These are phyloP conservation scores for Euphorbia lathyris DNA, from an alignment of 345 rosid species.

Conservation along the genomic window DNA sequence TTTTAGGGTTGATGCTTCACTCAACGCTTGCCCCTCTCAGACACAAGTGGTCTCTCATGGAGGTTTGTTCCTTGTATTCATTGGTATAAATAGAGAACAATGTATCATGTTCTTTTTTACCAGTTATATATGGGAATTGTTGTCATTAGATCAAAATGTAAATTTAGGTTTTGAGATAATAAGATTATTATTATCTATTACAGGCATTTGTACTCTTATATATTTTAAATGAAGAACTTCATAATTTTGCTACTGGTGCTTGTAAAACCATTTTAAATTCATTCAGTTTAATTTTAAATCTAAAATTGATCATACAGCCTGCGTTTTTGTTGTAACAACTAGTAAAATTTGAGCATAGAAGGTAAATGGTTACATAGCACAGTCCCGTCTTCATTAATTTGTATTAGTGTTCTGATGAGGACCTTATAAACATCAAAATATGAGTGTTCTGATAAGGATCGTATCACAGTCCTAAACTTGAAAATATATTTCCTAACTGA, in stretches of 20 bases:
- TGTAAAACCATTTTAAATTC: background rate
- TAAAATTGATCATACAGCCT: background rate
- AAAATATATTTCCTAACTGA: background rate
- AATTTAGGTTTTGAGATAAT: background rate
- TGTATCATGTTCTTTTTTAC: background rate
- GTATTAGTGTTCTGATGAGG: background rate
- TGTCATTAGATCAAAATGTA: background rate
- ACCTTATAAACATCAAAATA: background rate
- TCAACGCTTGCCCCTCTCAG: conserved; percentile 29
- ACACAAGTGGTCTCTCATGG: conserved; percentile 26
- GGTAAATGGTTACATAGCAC: background rate
- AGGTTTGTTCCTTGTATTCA: conserved; percentile 34
- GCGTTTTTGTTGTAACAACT: background rate
- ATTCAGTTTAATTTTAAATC: background rate
- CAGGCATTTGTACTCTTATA: conserved; percentile 1
- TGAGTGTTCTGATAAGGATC: background rate
- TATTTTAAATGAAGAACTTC: conserved; percentile 5
- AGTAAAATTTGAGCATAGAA: background rate
- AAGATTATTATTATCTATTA: background rate
- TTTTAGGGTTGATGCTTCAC: conserved; percentile 22
- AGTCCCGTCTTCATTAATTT: background rate
- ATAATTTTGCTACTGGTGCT: background rate
- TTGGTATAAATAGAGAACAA: background rate
- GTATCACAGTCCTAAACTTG: background rate
- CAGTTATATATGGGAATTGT: background rate